A percentile compares a stretch with the other conserved stretches of the same genome.
These are phyloP conservation scores for Leishmania tropica DNA, from an alignment of 208 protist species.

Conservation along the genomic window DNA sequence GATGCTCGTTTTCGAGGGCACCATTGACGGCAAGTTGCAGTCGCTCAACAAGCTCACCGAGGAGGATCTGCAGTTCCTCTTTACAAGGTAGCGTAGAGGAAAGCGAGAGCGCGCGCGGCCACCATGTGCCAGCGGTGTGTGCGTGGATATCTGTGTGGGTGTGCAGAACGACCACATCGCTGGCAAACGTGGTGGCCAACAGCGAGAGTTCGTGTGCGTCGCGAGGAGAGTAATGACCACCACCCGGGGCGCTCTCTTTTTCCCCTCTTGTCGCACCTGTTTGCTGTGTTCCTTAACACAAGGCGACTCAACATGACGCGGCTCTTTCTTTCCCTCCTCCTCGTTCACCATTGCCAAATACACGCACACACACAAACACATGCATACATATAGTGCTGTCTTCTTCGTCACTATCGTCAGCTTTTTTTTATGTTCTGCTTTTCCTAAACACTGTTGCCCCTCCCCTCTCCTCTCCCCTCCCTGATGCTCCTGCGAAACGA, in stretches of 20 bases:
- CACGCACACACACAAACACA: neutral
- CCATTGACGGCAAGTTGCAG: slow-evolving; percentile 89
- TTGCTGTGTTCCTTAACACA: neutral
- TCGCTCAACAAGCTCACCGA: slow-evolving; percentile 80
- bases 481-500: neutral
- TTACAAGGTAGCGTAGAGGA: slow-evolving; percentile 53
- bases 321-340: neutral
- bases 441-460: neutral
- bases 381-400: neutral
- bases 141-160: neutral
- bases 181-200: neutral
- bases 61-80: slow-evolving; percentile 92
- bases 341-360: neutral
- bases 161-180: neutral
- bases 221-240: neutral
- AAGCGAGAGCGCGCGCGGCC: neutral
- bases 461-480: neutral
- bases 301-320: neutral
- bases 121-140: neutral
- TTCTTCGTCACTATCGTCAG: neutral
- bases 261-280: neutral
- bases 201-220: neutral
- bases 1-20: slow-evolving; percentile 94
- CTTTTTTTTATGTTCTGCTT: neutral
- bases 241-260: neutral